Evolutionary conservation across 371 early-diverging fungal species (phyloP), one percentile per base, ranked within the genome.

Genomic region (Syncephalastrum monosporum): DNA sequence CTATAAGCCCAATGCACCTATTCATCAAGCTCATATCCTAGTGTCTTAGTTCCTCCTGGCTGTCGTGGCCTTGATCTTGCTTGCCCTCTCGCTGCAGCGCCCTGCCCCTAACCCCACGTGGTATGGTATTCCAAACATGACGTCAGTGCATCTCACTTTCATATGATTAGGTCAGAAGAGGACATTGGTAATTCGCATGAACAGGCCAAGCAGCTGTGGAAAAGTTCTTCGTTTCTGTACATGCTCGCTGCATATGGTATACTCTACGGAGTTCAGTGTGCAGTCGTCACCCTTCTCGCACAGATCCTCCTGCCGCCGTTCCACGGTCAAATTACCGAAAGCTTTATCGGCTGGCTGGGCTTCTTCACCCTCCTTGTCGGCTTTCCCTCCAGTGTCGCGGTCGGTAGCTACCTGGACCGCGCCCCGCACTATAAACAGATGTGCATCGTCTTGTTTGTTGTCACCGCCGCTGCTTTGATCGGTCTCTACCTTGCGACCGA

Each of bases 241-340:
- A 64, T 82, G 60, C 24, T 77, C 15, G 55, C 60, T 16, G 56
- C 81, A 3, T 82, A 71, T 56, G 73, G 75, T 16, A 67, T 73
- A 16, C 60, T 79, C 16, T 73, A 72, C 61, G 82, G 80, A n/a
- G 75, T 67, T 15, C 79, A 79, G 58, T 78, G 75, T 57, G 70
- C 83, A 0, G 54, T 82, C 17, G 67, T 75, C 44, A 79, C 81
- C 17, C 50, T 82, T 17, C 46, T 82, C 4, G 75, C 80, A 3
- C 79, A 80, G 45, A 77, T 80, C 5, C 42, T 82, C 7, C 55
- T 77, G 16, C 79, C 81, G 19, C 65, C 77, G 4, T 78, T 80
- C 50, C 49, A 56, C 13, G 44, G 56, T 2, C 16, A 45, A 3
- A 62, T 72, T 8, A 65, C 63, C 56, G 75, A 80, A 54, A 67